Evolutionary conservation across 2,329 filamentous ascomycete genomes (phyloP).

Genomic region (Alternaria conjuncta): DNA sequence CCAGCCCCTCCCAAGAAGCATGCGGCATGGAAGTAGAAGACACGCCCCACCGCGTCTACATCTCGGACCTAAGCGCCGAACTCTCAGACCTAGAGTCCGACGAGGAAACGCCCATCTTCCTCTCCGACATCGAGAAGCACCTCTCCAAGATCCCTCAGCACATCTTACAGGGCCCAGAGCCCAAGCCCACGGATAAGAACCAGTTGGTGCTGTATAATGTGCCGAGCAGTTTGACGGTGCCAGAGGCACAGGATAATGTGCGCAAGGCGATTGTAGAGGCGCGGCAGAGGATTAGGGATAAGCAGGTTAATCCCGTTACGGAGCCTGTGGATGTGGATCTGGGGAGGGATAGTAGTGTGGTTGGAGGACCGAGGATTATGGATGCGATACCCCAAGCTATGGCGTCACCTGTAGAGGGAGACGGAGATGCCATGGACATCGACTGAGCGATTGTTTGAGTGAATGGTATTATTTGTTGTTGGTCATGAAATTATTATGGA

Average conservation of each 20-base stretch:
- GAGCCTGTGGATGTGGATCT: conserved; percentile 37
- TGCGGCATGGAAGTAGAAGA: conserved; percentile 86
- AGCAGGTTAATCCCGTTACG: conserved; percentile 51
- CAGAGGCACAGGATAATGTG: conserved; percentile 74
- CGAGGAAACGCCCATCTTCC: conserved; percentile 72
- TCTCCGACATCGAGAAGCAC: conserved; percentile 85
- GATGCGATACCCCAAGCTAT: conserved; percentile 13
- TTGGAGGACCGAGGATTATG: not conserved
- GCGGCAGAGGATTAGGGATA: conserved; percentile 70
- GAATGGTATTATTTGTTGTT: not conserved
- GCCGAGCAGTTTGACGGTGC: conserved; percentile 76
- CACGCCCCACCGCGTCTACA: conserved; percentile 85
- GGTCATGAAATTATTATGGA: conserved; percentile 1
- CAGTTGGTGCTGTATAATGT: conserved; percentile 83
- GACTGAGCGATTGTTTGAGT: conserved; percentile 49
- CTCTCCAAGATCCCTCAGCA: conserved; percentile 73
- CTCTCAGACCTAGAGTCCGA: conserved; percentile 72
- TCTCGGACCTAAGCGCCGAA: conserved; percentile 89
- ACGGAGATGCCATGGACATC: conserved; percentile 72
- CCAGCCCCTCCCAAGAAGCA: conserved; percentile 37
- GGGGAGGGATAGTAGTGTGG: not conserved
- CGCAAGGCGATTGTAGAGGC: conserved; percentile 84
- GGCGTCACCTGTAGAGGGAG: conserved; percentile 29
- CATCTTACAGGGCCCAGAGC: conserved; percentile 62
- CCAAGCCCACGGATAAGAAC: conserved; percentile 57